These are phyloP conservation scores for Apophysomyces trapeziformis DNA, from an alignment of 371 early-diverging fungal genomes.

Conservation along the genomic window DNA sequence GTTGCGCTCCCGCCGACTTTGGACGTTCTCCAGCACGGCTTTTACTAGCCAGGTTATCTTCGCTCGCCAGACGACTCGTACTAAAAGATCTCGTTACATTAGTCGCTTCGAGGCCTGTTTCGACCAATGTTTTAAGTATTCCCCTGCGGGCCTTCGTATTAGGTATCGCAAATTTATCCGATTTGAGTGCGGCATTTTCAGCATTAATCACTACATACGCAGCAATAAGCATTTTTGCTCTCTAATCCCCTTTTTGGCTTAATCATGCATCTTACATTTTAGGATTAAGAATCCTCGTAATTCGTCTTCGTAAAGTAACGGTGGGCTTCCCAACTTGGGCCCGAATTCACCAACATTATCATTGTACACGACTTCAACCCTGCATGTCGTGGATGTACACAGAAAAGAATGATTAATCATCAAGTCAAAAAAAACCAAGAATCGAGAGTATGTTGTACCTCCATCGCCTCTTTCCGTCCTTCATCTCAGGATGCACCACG, in stretches of 20 bases:
- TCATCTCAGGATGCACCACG: conserved; percentile 54
- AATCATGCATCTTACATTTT: conserved; percentile 42
- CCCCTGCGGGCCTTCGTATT: conserved; percentile 58
- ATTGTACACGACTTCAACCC: conserved; percentile 57
- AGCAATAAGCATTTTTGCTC: background rate
- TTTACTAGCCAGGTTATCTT: conserved; percentile 6
- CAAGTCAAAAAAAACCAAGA: too few relatives aligned
- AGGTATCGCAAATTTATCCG: conserved; percentile 62
- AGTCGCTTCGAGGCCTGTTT: conserved; percentile 24
- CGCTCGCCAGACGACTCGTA: conserved; percentile 20
- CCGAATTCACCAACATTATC: conserved; percentile 67
- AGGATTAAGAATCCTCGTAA: conserved; percentile 58
- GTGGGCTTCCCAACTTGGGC: conserved; percentile 65
- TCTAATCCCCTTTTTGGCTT: background rate
- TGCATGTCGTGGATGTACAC: conserved; percentile 2
- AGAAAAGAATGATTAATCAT: too few relatives aligned
- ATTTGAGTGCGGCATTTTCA: conserved; percentile 76
- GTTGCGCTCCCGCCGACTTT: conserved; percentile 27
- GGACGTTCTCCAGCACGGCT: conserved; percentile 19
- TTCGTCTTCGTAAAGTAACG: conserved; percentile 55
- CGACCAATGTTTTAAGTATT: conserved; percentile 43
- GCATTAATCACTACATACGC: conserved; percentile 66
- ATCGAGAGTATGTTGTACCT: conserved; percentile 24
- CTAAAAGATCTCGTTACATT: conserved; percentile 25
- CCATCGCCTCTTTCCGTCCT: conserved; percentile 39